Percentiles rank a stretch among this genome's conserved stretches.
Evolutionary conservation across 306 rosid genomes (phyloP).

Genomic region (Dryas alaskensis): DNA sequence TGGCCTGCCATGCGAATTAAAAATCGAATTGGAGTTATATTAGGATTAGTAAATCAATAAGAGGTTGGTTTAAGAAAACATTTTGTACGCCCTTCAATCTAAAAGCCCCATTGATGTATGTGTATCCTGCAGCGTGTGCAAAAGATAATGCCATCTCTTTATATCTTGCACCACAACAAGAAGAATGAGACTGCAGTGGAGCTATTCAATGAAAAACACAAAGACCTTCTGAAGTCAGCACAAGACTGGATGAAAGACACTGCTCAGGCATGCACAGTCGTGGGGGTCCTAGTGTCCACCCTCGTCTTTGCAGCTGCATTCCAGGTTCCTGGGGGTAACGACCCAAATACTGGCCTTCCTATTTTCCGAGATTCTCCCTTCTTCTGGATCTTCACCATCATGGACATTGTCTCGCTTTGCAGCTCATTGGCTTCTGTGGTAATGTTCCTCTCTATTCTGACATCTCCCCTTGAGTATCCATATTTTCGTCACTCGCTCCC

Average conservation of each 20-base stretch:
- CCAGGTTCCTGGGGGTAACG: conserved; percentile 12
- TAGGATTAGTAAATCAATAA: too few species aligned
- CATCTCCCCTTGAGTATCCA: too few species aligned
- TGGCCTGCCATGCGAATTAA: too few species aligned
- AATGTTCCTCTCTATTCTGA: conserved; percentile 36
- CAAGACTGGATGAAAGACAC: conserved; percentile 31
- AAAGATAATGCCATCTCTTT: neutral
- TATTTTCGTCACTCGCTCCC: too few species aligned
- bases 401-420: conserved; percentile 22
- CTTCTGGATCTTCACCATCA: too few species aligned
- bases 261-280: conserved; percentile 34
- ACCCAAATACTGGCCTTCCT: neutral
- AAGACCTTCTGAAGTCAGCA: neutral
- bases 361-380: too few species aligned
- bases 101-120: too few species aligned
- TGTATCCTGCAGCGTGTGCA: neutral
- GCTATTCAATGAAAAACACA: neutral
- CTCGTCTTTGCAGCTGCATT: conserved; percentile 39
- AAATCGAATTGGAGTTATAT: too few species aligned
- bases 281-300: conserved; percentile 28
- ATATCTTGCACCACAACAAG: neutral
- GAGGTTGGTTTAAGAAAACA: too few species aligned
- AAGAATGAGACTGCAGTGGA: neutral
- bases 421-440: conserved; percentile 37
- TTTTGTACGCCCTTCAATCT: too few species aligned